phyloP scores from a whole-genome alignment of 2,329 filamentous ascomycete species.

The Fusarium sp. region DNA sequence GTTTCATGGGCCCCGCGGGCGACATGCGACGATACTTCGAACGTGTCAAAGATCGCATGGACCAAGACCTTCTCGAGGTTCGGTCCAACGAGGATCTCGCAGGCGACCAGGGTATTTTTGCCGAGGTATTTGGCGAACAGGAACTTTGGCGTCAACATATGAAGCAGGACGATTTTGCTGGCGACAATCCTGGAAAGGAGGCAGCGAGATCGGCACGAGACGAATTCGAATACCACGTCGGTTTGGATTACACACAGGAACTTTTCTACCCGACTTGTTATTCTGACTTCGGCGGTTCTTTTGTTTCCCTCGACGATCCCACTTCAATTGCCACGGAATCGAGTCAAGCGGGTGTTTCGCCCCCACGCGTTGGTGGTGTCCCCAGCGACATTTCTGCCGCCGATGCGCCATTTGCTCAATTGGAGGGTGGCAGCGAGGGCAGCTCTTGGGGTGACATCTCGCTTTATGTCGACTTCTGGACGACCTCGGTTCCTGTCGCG shows the following conservation, averaged over 20 bases:
- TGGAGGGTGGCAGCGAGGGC: neutral
- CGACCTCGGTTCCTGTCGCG: conserved; percentile 36
- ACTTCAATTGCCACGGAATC: conserved; percentile 30
- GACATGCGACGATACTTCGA: conserved; percentile 44
- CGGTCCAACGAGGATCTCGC: conserved; percentile 25
- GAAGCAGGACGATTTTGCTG: conserved; percentile 13
- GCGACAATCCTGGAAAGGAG: conserved; percentile 28
- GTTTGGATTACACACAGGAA: conserved; percentile 46
- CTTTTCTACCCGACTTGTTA: conserved; percentile 47
- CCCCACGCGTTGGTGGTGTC: conserved; percentile 37
- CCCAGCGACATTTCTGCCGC: conserved; percentile 37
- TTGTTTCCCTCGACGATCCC: conserved; percentile 34
- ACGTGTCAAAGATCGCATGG: conserved; percentile 43
- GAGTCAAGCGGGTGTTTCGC: conserved; percentile 34
- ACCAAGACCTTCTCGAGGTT: conserved; percentile 31
- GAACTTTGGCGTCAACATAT: conserved; percentile 38
- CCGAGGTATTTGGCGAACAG: conserved; percentile 47
- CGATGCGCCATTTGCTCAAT: conserved; percentile 22
- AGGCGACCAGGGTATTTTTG: conserved; percentile 48
- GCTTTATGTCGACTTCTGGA: conserved; percentile 42
- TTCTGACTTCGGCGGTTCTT: conserved; percentile 43
- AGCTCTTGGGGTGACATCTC: conserved; percentile 37
- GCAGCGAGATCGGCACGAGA: conserved; percentile 16
- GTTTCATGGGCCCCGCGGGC: conserved; percentile 45
- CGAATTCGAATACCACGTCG: conserved; percentile 44